Evolutionary conservation across 768 basidiomycete genomes (phyloP), one percentile per base, ranked within the genome.

Genomic region (Trametes cubensis): DNA sequence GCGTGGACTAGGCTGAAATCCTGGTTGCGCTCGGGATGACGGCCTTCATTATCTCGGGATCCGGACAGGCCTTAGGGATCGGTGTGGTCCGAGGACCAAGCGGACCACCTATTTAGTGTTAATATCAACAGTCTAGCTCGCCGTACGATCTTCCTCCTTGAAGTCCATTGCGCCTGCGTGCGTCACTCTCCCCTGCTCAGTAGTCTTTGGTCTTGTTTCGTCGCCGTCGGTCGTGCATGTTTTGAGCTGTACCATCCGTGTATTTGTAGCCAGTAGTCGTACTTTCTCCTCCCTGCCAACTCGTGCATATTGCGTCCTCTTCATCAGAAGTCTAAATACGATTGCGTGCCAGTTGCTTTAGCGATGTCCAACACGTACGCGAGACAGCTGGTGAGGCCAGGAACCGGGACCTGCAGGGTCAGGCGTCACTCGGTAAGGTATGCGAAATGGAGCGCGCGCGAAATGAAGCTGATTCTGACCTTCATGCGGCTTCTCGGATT

Each of bases 1-100:
- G 44, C 72, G 39, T 83, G 81, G 81, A 65, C 73, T 49, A 78
- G 70, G 63, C 64, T 81, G 61, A 80, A 75, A 67, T 75, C 76
- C 15, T 83, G 80, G 79, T 70, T 80, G 47, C 71, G 75, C 49
- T 47, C 61, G 2, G 51, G 61, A 38, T 62, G 59, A 61, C 25
- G 25, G 15, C 39, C 28, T 4, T 23, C 3, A 46, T 23, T 20
- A 20, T 21, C 20, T 23, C 6, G 45, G 34, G 34, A 34, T 34
- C 34, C 34, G 34, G 34, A 34, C 11, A 34, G 34, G 34, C 34
- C 34, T 11, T 6, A 34, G 34, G 34, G 10, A 10, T 11, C 11
- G 34, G 6, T 34, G 6, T 6, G 34, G 34, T 34, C 34, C 34
- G 34, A 34, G 34, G 34, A 34, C 34, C 34, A 23, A 17, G 25